phyloP scores from a whole-genome alignment of 2,329 filamentous ascomycete genomes.

The Colletotrichum tofieldiae region DNA sequence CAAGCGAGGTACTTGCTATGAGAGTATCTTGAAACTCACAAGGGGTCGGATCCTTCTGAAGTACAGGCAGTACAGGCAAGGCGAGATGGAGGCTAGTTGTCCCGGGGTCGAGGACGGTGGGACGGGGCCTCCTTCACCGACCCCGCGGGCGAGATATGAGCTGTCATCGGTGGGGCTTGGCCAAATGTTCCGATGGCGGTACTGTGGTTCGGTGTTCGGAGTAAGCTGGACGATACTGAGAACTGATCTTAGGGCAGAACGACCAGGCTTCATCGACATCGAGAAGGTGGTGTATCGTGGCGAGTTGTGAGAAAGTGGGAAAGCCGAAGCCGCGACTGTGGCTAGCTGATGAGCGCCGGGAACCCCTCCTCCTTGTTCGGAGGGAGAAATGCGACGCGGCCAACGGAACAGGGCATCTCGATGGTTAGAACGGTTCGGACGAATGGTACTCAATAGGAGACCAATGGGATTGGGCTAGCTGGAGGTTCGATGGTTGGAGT shows the following conservation, averaged over 20 bases:
- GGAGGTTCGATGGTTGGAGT: neutral
- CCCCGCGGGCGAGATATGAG: constrained; percentile 22
- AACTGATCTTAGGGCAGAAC: neutral
- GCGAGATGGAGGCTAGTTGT: neutral
- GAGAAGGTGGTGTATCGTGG: neutral
- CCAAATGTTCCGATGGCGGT: constrained; percentile 3
- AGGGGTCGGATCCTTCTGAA: constrained; percentile 18
- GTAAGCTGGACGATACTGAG: neutral
- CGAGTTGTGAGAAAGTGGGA: neutral
- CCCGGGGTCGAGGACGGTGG: constrained; percentile 2
- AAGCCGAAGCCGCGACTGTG: neutral
- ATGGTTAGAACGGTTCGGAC: constrained; percentile 6
- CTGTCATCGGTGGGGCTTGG: constrained; percentile 25
- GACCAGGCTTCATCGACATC: neutral
- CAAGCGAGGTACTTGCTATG: constrained; percentile 18
- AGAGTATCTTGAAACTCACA: constrained; percentile 9
- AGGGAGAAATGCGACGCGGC: neutral
- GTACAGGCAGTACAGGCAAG: neutral
- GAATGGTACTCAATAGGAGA: neutral
- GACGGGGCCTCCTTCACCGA: constrained; percentile 8
- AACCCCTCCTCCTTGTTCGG: neutral
- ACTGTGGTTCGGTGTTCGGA: constrained; percentile 21
- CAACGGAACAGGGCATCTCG: neutral
- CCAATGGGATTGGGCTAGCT: neutral
- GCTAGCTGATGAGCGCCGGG: neutral